Base-by-base conservation (phyloP, 2,329 filamentous ascomycete genomes). In the Macrophomina pseudophaseolina region DNA sequence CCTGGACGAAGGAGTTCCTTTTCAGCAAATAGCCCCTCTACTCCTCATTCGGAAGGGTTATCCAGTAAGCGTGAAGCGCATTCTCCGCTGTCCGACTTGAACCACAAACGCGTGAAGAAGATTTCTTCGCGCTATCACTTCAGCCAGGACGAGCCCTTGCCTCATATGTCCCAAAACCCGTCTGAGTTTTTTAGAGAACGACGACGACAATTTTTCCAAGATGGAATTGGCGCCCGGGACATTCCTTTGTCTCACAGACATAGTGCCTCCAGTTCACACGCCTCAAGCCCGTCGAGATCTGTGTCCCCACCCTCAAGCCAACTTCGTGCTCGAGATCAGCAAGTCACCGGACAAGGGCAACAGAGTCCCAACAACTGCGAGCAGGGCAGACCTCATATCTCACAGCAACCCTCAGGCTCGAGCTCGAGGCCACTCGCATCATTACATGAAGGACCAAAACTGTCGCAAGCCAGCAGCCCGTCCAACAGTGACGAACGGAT, bases 111-210 rank as follows among this genome's bases (percentile, higher is more conserved):
- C 14, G 54, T 18, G 5, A 66, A 66, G 52, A 46, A 52, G 30
- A 18, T 33, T 32, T 42, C 53, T 30, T 12, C 53, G 5, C 32
- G 38, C 16, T 66, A 42, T 28, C 64, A 60, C 9, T 68, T 69
- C 52, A 68, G 64, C 32, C 68, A 69, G 46, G 66, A 68, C 9
- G n/a, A 5, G 3, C 68, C 54, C 2, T 9, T 65, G 8, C 38
- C 49, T 14, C 66, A 66, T 2, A 23, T 65, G 8, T 49, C 49
- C 9, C 66, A 66, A 51, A 49, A 64, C 52, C 62, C 66, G 5
- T n/a, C n/a, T 5, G 11, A 38, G 6, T 18, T 23, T 7, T 18
- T 49, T 4, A 23, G 18, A 18, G 28, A 33, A 11, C 14, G 30
- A 69, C 67, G 4, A n/a, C 70, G 42, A 56, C n/a, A 62, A 49